A percentile compares a stretch with the other conserved stretches of the same genome.
Evolutionary conservation across 352 stramenopile genomes (phyloP).

Genomic region (Phytophthora pini): DNA sequence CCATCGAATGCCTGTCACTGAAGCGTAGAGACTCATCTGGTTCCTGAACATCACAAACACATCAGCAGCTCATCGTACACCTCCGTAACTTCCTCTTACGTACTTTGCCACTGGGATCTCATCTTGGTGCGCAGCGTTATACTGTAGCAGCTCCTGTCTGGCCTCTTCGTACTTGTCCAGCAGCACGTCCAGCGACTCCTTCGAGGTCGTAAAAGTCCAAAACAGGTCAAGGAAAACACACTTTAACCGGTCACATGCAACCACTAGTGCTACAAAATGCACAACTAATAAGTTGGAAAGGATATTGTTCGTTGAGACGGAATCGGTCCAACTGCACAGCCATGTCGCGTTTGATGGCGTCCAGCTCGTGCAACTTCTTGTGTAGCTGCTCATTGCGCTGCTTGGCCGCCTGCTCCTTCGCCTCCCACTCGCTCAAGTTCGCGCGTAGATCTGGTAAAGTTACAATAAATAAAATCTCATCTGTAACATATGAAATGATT

Average conservation of each 20-base stretch:
- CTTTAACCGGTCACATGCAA: not conserved
- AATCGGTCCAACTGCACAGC: slow-evolving; percentile 68
- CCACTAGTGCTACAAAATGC: not conserved
- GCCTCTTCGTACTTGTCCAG: slow-evolving; percentile 76
- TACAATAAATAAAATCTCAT: slow-evolving; percentile 2
- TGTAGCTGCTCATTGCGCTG: slow-evolving; percentile 60
- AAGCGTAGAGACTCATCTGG: slow-evolving; percentile 80
- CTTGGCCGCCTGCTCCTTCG: slow-evolving; percentile 51
- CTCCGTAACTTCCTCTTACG: not conserved
- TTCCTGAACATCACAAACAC: slow-evolving; percentile 46
- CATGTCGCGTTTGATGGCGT: slow-evolving; percentile 72
- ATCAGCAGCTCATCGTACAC: not conserved
- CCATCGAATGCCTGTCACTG: slow-evolving; percentile 83
- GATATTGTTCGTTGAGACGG: slow-evolving; percentile 76
- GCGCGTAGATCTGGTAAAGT: slow-evolving; percentile 50
- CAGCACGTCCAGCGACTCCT: slow-evolving; percentile 63
- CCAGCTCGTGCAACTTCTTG: slow-evolving; percentile 67
- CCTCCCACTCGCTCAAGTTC: slow-evolving; percentile 74
- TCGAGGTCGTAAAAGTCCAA: slow-evolving; percentile 48
- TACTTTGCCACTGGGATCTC: slow-evolving; percentile 80
- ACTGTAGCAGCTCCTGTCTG: slow-evolving; percentile 64
- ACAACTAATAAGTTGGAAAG: slow-evolving; percentile 25
- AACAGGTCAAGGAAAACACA: slow-evolving; percentile 37
- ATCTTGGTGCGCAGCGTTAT: slow-evolving; percentile 65
- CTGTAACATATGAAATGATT: not conserved